Evolutionary conservation across 768 basidiomycete species (phyloP).

Genomic region (Macrocybe gigantea): DNA sequence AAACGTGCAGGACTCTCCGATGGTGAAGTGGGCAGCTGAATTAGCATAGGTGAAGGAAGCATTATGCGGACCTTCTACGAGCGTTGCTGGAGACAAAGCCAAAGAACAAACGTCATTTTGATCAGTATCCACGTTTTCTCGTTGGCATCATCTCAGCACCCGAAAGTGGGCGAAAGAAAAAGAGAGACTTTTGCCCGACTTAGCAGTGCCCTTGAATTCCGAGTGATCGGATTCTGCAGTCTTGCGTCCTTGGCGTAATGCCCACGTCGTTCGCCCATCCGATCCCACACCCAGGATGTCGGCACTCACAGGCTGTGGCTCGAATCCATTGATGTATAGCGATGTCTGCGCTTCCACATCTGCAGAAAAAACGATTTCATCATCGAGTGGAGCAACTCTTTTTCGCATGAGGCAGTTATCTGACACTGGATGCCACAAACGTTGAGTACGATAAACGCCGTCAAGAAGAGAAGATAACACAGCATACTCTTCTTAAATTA

Average conservation of each 20-base stretch:
- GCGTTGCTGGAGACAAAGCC: conserved; percentile 24
- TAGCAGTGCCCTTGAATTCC: conserved; percentile 35
- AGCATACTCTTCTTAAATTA: too few species aligned
- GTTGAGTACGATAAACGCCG: too few species aligned
- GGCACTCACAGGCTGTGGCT: conserved; percentile 37
- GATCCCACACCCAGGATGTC: conserved; percentile 34
- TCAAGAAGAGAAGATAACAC: too few species aligned
- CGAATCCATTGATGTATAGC: conserved; percentile 40
- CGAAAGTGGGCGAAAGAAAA: neutral
- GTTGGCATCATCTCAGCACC: too few species aligned
- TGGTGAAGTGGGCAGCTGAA: conserved; percentile 15
- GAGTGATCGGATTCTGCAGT: conserved; percentile 25
- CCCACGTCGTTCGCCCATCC: conserved; percentile 37
- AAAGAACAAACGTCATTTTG: too few species aligned
- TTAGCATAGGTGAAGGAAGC: conserved; percentile 32
- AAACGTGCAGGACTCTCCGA: conserved; percentile 18
- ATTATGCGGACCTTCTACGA: conserved; percentile 35
- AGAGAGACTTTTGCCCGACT: conserved; percentile 2
- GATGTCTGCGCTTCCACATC: conserved; percentile 24
- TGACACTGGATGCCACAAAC: too few species aligned
- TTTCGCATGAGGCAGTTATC: too few species aligned
- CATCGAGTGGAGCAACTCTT: conserved; percentile 1
- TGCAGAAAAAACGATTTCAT: neutral
- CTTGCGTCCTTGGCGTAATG: conserved; percentile 25
- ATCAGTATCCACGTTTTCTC: too few species aligned